These are phyloP conservation scores for Lipomyces sp. DNA, from an alignment of 805 yeast genomes.

Conservation along the genomic window DNA sequence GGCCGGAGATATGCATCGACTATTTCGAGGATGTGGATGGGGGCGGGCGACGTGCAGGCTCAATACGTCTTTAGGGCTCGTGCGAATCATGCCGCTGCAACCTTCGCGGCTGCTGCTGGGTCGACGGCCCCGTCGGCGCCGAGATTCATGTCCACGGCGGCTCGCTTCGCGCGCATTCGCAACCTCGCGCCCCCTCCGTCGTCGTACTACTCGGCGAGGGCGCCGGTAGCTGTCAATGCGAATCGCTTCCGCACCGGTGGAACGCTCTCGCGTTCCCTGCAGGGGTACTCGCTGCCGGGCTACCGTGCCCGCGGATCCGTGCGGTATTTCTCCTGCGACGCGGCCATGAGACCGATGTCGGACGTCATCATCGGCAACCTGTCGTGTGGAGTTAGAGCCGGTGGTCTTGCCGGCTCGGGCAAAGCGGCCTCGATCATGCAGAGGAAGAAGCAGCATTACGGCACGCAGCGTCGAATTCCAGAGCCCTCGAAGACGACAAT, in stretches of 20 bases:
- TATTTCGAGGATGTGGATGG: too few relatives aligned
- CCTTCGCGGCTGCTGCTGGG: too few relatives aligned
- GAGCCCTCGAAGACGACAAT: not conserved
- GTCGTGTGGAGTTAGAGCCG: slow-evolving; percentile 14
- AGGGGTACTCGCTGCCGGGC: slow-evolving; percentile 29
- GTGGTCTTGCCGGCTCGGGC: slow-evolving; percentile 1
- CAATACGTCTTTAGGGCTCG: too few relatives aligned
- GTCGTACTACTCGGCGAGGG: not conserved
- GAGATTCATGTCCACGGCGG: too few relatives aligned
- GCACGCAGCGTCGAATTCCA: too few relatives aligned
- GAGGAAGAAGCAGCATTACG: not conserved
- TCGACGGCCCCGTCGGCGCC: too few relatives aligned
- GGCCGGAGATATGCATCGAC: not conserved
- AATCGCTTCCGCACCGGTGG: slow-evolving; percentile 27
- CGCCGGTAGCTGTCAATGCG: slow-evolving; percentile 1
- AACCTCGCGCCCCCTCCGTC: not conserved
- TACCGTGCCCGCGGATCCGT: slow-evolving; percentile 20
- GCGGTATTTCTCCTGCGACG: slow-evolving; percentile 17
- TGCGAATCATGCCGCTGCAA: too few relatives aligned
- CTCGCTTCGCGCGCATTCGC: not conserved
- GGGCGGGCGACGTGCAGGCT: too few relatives aligned
- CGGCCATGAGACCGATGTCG: slow-evolving; percentile 15
- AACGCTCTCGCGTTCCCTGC: slow-evolving; percentile 20
- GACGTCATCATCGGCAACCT: slow-evolving; percentile 20
- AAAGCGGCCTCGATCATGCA: too few relatives aligned